These are phyloP conservation scores for Echites panduratus DNA, from an alignment of 257 asterid species.

Conservation along the genomic window DNA sequence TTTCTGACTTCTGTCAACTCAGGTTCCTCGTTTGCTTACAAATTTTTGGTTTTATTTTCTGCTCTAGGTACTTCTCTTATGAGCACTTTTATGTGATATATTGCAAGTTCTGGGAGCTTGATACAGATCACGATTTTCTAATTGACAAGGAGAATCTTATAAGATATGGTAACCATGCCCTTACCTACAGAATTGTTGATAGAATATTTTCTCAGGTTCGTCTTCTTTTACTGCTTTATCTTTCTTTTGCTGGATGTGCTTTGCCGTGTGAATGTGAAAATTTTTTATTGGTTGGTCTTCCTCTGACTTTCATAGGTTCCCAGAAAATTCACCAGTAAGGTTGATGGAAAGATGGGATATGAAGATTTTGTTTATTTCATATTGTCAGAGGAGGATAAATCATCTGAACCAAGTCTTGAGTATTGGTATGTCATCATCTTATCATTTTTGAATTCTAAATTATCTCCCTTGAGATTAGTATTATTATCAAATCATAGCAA, in stretches of 20 bases:
- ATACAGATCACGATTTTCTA: constrained; percentile 94
- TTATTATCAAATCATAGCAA: background rate
- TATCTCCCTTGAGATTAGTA: background rate
- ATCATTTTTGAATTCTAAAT: too few species aligned
- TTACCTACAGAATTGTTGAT: constrained; percentile 98
- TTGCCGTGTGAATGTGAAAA: constrained; percentile 17
- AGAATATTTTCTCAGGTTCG: constrained; percentile 96
- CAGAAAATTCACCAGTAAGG: constrained; percentile 95
- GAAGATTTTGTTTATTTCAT: constrained; percentile 98
- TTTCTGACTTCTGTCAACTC: background rate
- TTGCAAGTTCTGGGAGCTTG: constrained; percentile 99
- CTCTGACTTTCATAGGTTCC: constrained; percentile 54
- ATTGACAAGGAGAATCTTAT: constrained; percentile 97
- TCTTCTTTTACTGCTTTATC: constrained; percentile 21
- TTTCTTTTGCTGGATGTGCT: constrained; percentile 19
- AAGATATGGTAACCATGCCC: constrained; percentile 98
- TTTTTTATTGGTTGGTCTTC: constrained; percentile 9
- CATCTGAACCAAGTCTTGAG: constrained; percentile 96
- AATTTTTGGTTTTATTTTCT: constrained; percentile 19
- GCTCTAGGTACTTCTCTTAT: constrained; percentile 92
- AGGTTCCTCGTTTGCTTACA: background rate
- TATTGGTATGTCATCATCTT: constrained; percentile 58
- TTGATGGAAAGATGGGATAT: constrained; percentile 99
- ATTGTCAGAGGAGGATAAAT: constrained; percentile 97
- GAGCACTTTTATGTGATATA: constrained; percentile 99